phyloP scores from a whole-genome alignment of 257 asterid genomes.

The Capsicum chinense region DNA sequence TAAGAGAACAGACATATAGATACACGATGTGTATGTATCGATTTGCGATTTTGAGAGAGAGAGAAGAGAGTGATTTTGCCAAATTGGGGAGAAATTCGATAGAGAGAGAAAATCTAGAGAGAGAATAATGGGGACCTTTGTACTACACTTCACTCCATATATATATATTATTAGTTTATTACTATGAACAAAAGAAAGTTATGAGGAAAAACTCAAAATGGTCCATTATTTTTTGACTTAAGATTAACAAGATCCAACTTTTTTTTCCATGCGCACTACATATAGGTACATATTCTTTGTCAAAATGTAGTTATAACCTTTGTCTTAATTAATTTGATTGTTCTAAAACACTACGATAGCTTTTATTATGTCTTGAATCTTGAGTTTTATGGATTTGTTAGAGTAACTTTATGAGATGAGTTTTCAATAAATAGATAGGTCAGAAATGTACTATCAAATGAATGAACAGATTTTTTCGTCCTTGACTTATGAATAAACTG shows the following conservation, averaged over 20 bases:
- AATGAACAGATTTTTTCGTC: neutral
- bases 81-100: constrained; percentile 43
- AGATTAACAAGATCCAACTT: neutral
- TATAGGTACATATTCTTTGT: neutral
- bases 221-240: neutral
- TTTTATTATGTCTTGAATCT: neutral
- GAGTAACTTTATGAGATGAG: neutral
- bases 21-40: constrained; percentile 16
- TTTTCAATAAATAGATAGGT: neutral
- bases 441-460: neutral
- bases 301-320: neutral
- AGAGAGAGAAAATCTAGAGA: constrained; percentile 50
- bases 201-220: neutral
- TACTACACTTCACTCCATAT: neutral
- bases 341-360: neutral
- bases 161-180: no score
- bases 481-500: neutral
- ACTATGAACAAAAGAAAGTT: no score
- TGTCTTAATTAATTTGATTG: neutral
- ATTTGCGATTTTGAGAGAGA: constrained; percentile 42
- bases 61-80: constrained; percentile 32
- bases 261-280: neutral
- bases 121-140: constrained; percentile 22
- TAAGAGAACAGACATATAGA: constrained; percentile 28
- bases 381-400: neutral